phyloP scores from a whole-genome alignment of 495 filamentous ascomycete genomes.

The Cercophora newfieldiana region DNA sequence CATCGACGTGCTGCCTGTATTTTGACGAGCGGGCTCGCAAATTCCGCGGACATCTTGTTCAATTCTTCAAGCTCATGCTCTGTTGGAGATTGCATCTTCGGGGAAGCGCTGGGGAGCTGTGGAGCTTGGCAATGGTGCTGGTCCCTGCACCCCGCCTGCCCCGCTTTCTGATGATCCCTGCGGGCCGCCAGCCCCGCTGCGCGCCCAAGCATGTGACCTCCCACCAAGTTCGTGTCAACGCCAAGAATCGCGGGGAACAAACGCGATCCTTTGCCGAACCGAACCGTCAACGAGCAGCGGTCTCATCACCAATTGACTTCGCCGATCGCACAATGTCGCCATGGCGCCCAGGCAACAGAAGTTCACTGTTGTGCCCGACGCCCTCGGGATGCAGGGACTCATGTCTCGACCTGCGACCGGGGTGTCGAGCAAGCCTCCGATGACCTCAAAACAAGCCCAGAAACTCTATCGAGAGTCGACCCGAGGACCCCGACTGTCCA shows the following conservation, averaged over 20 bases:
- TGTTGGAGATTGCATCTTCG: too few species aligned
- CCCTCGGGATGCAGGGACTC: conserved; percentile 26
- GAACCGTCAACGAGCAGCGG: too few species aligned
- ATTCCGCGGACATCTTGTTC: too few species aligned
- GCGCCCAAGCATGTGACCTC: conserved; percentile 13
- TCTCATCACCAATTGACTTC: too few species aligned
- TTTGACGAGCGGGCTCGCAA: too few species aligned
- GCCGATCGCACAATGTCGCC: conserved; percentile 12
- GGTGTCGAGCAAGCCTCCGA: conserved; percentile 29
- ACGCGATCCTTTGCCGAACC: background rate
- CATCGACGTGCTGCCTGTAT: background rate
- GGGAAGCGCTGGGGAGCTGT: too few species aligned
- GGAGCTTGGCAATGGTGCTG: too few species aligned
- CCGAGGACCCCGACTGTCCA: conserved; percentile 38
- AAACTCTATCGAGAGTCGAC: conserved; percentile 39
- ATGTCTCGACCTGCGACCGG: conserved; percentile 17
- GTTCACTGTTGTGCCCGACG: conserved; percentile 30
- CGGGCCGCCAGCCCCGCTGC: too few species aligned
- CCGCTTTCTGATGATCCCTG: too few species aligned
- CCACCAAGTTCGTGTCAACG: conserved; percentile 3
- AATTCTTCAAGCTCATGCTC: too few species aligned
- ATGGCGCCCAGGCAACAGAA: conserved; percentile 28
- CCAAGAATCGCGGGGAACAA: background rate
- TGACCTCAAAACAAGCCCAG: conserved; percentile 49
- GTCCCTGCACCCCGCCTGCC: too few species aligned